phyloP scores from a whole-genome alignment of 805 yeast species.

The Metschnikowia sp. region DNA sequence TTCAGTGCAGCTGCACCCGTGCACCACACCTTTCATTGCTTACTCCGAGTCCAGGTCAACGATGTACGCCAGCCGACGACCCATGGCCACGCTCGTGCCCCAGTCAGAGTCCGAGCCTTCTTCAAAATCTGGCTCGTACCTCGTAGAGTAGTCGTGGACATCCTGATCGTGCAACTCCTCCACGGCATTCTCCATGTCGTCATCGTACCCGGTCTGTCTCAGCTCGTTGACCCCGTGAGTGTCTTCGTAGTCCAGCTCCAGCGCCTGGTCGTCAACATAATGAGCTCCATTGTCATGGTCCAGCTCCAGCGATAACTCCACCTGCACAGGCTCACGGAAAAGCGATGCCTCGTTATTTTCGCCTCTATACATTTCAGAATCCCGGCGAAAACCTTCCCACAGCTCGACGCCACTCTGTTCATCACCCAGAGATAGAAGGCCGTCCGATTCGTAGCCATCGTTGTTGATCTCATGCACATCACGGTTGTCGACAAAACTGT shows the following conservation, averaged over 20 bases:
- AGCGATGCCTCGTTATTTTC: background rate
- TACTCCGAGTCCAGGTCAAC: slow-evolving; percentile 15
- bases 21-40: background rate
- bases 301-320: slow-evolving; percentile 1
- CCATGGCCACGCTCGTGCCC: slow-evolving; percentile 6
- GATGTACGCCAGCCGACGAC: slow-evolving; percentile 5
- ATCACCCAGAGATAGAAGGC: slow-evolving; percentile 14
- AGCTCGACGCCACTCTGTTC: slow-evolving; percentile 6
- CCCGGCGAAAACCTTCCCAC: slow-evolving; percentile 11
- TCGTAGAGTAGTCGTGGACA: slow-evolving; percentile 7
- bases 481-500: slow-evolving; percentile 19
- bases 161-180: slow-evolving; percentile 11
- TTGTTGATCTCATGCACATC: slow-evolving; percentile 21
- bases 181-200: slow-evolving; percentile 7
- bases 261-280: background rate
- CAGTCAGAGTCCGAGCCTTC: slow-evolving; percentile 6
- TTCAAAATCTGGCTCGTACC: slow-evolving; percentile 5
- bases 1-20: background rate
- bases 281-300: background rate
- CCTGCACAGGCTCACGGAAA: background rate
- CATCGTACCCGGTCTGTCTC: background rate
- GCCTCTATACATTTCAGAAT: slow-evolving; percentile 6
- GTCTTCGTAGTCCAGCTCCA: background rate
- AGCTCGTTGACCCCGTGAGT: background rate
- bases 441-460: slow-evolving; percentile 19